Conservation (phyloP, 768 basidiomycete genomes). For the Obba rivulosa region DNA sequence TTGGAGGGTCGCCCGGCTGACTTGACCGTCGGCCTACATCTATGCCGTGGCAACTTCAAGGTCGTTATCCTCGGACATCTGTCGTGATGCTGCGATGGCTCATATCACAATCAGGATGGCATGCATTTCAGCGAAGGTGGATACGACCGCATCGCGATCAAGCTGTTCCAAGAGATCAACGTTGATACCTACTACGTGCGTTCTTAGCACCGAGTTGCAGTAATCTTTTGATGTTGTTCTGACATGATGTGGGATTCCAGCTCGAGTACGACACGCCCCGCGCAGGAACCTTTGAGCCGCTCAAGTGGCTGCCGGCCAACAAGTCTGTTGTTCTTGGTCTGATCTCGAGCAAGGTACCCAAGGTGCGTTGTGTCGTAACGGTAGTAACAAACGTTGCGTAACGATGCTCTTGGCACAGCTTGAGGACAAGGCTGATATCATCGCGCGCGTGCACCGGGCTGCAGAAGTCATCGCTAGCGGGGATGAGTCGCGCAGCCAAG, state of each 20-base stretch:
- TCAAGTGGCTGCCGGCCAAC: constrained; percentile 43
- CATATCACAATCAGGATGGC: constrained; percentile 23
- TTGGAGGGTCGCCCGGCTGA: constrained; percentile 49
- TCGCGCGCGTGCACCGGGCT: constrained; percentile 36
- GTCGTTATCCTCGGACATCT: constrained; percentile 7
- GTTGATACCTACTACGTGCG: constrained; percentile 43
- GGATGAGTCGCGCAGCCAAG: constrained; percentile 27
- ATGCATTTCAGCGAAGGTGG: constrained; percentile 57
- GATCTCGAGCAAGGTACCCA: constrained; percentile 38
- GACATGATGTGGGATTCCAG: constrained; percentile 16
- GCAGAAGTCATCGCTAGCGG: constrained; percentile 38
- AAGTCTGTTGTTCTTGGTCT: constrained; percentile 39
- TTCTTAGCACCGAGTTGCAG: background rate
- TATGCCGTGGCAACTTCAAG: constrained; percentile 45
- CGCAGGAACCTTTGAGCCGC: constrained; percentile 54
- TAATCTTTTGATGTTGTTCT: background rate
- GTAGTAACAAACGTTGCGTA: background rate
- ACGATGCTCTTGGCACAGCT: constrained; percentile 20
- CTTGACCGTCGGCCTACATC: constrained; percentile 51
- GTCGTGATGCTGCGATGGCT: background rate
- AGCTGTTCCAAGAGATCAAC: constrained; percentile 53
- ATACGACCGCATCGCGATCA: constrained; percentile 48
- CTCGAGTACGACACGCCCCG: constrained; percentile 65
- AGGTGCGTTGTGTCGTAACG: constrained; percentile 16
- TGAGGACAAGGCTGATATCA: constrained; percentile 37